phyloP scores from a whole-genome alignment of 2,329 filamentous ascomycete species.

The Xylaria sp. region DNA sequence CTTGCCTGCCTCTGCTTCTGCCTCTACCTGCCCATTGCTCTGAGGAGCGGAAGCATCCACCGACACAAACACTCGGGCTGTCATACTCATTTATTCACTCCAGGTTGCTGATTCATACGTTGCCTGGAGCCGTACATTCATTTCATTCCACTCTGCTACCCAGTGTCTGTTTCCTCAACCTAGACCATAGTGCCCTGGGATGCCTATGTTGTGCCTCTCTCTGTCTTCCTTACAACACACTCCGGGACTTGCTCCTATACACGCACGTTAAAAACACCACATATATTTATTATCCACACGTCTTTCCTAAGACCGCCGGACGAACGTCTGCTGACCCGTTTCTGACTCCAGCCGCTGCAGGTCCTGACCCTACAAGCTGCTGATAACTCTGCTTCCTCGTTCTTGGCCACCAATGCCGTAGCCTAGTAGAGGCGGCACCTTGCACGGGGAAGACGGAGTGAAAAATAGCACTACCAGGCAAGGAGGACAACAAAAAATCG shows the following conservation, averaged over 20 bases:
- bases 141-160: slow-evolving; percentile 19
- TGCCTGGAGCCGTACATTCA: slow-evolving; percentile 14
- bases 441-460: slow-evolving; percentile 36
- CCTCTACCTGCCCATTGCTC: slow-evolving; percentile 21
- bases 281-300: slow-evolving; percentile 13
- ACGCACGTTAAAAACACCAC: slow-evolving; percentile 12
- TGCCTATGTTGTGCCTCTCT: slow-evolving; percentile 22
- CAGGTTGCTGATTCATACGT: slow-evolving; percentile 32
- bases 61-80: slow-evolving; percentile 30
- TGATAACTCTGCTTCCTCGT: slow-evolving; percentile 39
- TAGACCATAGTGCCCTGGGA: slow-evolving; percentile 23
- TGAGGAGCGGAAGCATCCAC: slow-evolving; percentile 27
- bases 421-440: slow-evolving; percentile 47
- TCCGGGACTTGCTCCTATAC: neutral
- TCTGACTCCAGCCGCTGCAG: slow-evolving; percentile 42
- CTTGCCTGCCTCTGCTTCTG: slow-evolving; percentile 20
- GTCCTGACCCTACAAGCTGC: slow-evolving; percentile 37
- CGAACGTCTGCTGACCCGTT: slow-evolving; percentile 43
- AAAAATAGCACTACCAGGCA: slow-evolving; percentile 15
- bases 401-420: slow-evolving; percentile 46
- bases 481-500: slow-evolving; percentile 3
- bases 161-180: slow-evolving; percentile 8
- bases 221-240: slow-evolving; percentile 11
- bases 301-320: slow-evolving; percentile 19
- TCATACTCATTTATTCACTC: slow-evolving; percentile 16